Evolutionary conservation across 768 basidiomycete species (phyloP).

Genomic region (Hypsizygus marmoreus): DNA sequence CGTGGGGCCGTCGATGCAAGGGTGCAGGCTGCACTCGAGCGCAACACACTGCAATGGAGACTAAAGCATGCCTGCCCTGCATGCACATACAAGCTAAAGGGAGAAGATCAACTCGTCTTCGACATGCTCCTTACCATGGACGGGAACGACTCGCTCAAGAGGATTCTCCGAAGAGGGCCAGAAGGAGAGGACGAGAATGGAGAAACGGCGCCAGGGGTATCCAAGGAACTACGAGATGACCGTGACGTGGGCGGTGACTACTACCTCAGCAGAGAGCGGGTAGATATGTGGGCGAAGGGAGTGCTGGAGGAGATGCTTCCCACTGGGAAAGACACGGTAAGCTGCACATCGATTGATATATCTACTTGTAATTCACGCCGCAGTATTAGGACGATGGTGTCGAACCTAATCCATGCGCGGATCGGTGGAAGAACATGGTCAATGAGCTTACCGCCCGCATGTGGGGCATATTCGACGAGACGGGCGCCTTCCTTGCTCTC

Average conservation of each 20-base stretch:
- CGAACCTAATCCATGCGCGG: conserved; percentile 18
- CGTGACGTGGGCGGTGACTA: conserved; percentile 15
- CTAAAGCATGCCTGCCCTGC: conserved; percentile 26
- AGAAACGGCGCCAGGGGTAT: conserved; percentile 1
- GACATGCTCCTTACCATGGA: conserved; percentile 24
- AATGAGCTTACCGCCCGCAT: conserved; percentile 17
- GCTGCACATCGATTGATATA: neutral
- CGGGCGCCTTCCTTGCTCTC: conserved; percentile 25
- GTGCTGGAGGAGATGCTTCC: conserved; percentile 8
- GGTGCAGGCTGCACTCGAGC: conserved; percentile 21
- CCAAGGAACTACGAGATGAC: conserved; percentile 14
- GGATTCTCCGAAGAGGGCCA: conserved; percentile 8
- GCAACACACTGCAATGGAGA: conserved; percentile 24
- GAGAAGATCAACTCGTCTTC: conserved; percentile 21
- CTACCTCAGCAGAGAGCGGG: conserved; percentile 19
- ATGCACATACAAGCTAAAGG: conserved; percentile 27
- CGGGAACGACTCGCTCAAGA: conserved; percentile 31
- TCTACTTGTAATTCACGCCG: neutral
- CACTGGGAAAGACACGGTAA: neutral
- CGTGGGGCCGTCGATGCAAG: conserved; percentile 2
- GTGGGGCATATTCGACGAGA: conserved; percentile 30
- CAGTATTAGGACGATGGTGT: conserved; percentile 9
- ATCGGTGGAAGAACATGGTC: conserved; percentile 22
- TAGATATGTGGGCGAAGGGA: conserved; percentile 23
- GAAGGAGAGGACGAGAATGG: neutral